Conservation (phyloP, 345 rosid genomes). For the Gossypium turneri region DNA sequence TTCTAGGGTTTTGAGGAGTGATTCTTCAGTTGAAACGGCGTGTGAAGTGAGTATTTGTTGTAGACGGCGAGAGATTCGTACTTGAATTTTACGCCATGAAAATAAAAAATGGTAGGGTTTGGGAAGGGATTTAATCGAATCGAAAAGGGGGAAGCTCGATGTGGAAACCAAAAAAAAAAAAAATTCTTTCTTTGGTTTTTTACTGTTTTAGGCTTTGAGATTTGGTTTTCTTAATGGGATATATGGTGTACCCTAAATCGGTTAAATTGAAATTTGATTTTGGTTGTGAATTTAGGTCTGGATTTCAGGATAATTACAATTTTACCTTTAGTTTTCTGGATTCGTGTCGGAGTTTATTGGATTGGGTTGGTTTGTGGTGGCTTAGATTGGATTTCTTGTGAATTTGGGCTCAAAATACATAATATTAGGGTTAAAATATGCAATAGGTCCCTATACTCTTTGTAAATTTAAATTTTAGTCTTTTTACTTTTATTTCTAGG, state of each 20-base stretch:
- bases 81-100: neutral
- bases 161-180: too few relatives aligned
- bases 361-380: neutral
- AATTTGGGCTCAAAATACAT: too few relatives aligned
- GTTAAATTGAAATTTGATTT: too few relatives aligned
- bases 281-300: neutral
- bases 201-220: neutral
- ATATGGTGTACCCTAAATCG: too few relatives aligned
- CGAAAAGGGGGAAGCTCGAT: neutral
- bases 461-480: too few relatives aligned
- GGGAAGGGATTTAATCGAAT: too few relatives aligned
- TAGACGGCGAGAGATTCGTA: neutral
- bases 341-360: neutral
- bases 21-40: neutral
- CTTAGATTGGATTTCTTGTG: too few relatives aligned
- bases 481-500: too few relatives aligned
- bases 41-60: neutral
- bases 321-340: neutral
- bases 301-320: neutral
- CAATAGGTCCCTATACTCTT: too few relatives aligned
- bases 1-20: conserved; percentile 30
- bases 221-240: neutral
- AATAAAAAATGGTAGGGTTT: neutral
- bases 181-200: neutral
- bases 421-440: too few relatives aligned